These are phyloP conservation scores for Escallonia rubra DNA, from an alignment of 129 eudicot species.

Conservation along the genomic window DNA sequence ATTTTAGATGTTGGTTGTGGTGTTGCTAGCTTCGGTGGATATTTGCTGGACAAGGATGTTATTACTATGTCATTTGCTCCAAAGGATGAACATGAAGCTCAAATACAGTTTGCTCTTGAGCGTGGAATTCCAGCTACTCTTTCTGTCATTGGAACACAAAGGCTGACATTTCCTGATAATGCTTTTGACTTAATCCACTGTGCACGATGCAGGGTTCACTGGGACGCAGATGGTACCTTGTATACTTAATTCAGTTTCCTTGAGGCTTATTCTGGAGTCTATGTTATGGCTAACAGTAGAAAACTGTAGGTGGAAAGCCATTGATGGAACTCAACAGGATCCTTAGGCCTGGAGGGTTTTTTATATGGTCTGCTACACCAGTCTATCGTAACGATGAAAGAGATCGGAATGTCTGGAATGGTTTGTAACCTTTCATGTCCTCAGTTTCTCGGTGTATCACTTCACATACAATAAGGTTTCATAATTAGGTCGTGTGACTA, in stretches of 20 bases:
- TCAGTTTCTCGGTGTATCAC: not conserved
- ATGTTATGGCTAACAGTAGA: constrained; percentile 1
- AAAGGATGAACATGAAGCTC: constrained; percentile 98
- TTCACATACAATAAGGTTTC: not conserved
- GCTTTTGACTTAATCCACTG: constrained; percentile 88
- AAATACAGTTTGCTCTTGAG: constrained; percentile 97
- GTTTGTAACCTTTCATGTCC: constrained; percentile 31
- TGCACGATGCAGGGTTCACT: constrained; percentile 99
- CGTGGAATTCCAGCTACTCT: constrained; percentile 97
- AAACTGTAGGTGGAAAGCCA: constrained; percentile 85
- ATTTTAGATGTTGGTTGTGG: constrained; percentile 99
- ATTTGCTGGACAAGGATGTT: constrained; percentile 83
- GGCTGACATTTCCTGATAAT: constrained; percentile 89
- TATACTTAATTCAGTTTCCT: not conserved
- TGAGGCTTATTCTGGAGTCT: not conserved
- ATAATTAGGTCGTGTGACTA: too few relatives aligned
- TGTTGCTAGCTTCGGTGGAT: constrained; percentile 99
- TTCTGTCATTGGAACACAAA: constrained; percentile 96
- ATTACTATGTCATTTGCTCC: constrained; percentile 98
- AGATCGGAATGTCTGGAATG: constrained; percentile 70
- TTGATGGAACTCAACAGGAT: constrained; percentile 84
- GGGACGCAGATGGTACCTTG: constrained; percentile 83
- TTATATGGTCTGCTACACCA: constrained; percentile 98
- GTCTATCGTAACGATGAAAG: constrained; percentile 72
- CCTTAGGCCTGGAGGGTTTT: constrained; percentile 96